Base-by-base conservation (phyloP, 192 early-diverging fungal species). In the Entomortierella chlamydospora region DNA sequence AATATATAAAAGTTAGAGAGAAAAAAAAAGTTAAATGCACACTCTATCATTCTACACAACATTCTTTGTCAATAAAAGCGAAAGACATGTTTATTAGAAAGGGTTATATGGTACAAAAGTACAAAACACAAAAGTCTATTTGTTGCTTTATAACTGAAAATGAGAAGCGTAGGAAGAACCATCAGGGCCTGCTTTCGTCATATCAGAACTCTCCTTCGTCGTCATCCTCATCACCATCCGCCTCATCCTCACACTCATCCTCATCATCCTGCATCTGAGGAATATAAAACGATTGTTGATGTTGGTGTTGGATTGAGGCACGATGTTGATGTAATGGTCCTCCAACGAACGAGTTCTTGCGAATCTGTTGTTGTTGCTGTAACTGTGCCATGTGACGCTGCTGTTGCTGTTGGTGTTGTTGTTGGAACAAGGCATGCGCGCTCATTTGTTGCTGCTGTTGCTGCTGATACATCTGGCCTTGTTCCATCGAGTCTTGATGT, bases 261-360 rank as follows among this genome's bases (percentile, higher is more conserved):
- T 79, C 74, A 15, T 69, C 73, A 39, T 78, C 74, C 31, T 70
- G 62, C 68, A 55, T 70, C 62, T 68, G 73, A 4, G 76, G 76
- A 42, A 79, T 79, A 53, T 79, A 70, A 53, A 70, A 70, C 2
- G 76, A 47, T 41, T 70, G n/a, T n/a, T n/a, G 68, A 50, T 65
- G 74, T 37, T 79, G 76, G 31, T 66, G 76, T 17, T 70, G 68
- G 31, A 79, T 61, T 2, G 76, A 79, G 2, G 51, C 28, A 3
- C 76, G 61, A 26, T 69, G 73, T 3, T 64, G 61, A 9, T 62
- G 69, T 5, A 10, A 45, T 15, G 49, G 4, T 33, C 29, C 55
- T 2, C 11, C 26, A 22, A 47, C 59, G 8, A 60, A 41, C 45
- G 57, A 62, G 34, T 41, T 60, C 57, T 59, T 73, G 4, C 57